These are phyloP conservation scores for Samsoniella hepiali DNA, from an alignment of 2,329 filamentous ascomycete genomes.

Conservation along the genomic window DNA sequence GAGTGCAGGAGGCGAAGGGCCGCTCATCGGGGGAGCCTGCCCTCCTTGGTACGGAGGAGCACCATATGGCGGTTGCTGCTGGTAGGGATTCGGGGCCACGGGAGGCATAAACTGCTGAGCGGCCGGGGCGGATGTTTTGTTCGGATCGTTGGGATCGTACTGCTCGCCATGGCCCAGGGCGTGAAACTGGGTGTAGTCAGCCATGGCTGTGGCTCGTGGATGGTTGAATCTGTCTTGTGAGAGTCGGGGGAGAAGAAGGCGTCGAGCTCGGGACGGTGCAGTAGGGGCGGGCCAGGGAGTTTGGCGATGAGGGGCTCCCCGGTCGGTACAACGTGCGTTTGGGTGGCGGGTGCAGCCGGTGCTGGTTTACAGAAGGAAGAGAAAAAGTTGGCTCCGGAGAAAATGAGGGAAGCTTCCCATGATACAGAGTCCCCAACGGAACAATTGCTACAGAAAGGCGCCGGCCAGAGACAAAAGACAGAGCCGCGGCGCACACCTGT, in stretches of 20 bases:
- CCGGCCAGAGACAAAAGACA: not conserved
- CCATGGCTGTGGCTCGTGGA: conserved; percentile 39
- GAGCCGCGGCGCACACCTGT: conserved; percentile 7
- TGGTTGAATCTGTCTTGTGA: not conserved
- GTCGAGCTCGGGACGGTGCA: not conserved
- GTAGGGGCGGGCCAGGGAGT: not conserved
- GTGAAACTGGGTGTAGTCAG: conserved; percentile 55
- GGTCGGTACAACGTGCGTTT: not conserved
- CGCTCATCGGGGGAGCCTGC: conserved; percentile 28
- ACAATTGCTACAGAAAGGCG: not conserved
- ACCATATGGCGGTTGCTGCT: conserved; percentile 43
- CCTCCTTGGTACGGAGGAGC: conserved; percentile 42
- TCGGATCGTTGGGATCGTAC: conserved; percentile 53
- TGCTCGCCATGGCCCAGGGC: conserved; percentile 54
- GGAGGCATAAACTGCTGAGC: conserved; percentile 56
- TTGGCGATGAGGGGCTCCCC: conserved; percentile 13
- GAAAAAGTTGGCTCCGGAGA: not conserved
- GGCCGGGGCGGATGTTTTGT: conserved; percentile 48
- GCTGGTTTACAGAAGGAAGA: not conserved
- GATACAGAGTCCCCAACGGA: not conserved
- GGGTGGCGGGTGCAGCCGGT: not conserved
- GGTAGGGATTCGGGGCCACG: conserved; percentile 52
- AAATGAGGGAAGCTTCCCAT: not conserved
- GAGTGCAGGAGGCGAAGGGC: conserved; percentile 29
- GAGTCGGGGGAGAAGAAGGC: not conserved